Conservation (phyloP, 495 filamentous ascomycete species). For the Lasiosphaeria ovina region DNA sequence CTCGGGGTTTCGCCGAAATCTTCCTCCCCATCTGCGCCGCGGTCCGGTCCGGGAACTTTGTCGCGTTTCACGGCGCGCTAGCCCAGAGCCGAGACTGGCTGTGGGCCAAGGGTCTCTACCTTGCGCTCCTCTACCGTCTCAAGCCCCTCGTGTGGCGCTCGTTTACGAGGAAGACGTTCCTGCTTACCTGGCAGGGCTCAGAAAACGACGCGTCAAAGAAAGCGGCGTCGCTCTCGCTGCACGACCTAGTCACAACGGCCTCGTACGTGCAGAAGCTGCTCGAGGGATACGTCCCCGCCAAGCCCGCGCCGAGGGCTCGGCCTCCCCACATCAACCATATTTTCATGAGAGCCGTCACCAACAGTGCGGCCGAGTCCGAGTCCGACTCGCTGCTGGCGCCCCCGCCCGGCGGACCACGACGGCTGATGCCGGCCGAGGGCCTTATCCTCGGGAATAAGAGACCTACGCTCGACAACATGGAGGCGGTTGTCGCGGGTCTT, state of each 20-base stretch:
- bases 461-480: slow-evolving; percentile 65
- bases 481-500: slow-evolving; percentile 71
- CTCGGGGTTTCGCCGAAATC: slow-evolving; percentile 61
- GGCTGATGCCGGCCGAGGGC: slow-evolving; percentile 47
- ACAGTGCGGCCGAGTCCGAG: slow-evolving; percentile 30
- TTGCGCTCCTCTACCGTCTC: slow-evolving; percentile 68
- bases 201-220: slow-evolving; percentile 49
- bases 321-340: slow-evolving; percentile 32
- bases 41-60: slow-evolving; percentile 76
- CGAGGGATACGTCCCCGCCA: slow-evolving; percentile 46
- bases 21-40: slow-evolving; percentile 73
- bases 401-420: slow-evolving; percentile 46
- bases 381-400: slow-evolving; percentile 35
- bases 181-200: slow-evolving; percentile 53
- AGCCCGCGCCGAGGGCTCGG: slow-evolving; percentile 23
- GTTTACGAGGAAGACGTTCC: slow-evolving; percentile 72
- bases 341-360: slow-evolving; percentile 42
- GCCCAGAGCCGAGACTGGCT: slow-evolving; percentile 62
- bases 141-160: slow-evolving; percentile 84
- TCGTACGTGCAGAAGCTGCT: slow-evolving; percentile 50
- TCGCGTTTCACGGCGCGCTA: slow-evolving; percentile 69
- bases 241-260: slow-evolving; percentile 52
- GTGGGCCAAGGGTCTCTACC: slow-evolving; percentile 67
- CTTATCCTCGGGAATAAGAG: slow-evolving; percentile 52
- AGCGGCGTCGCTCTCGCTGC: slow-evolving; percentile 57